A percentile compares a stretch with the other conserved stretches of the same genome.
phyloP scores from a whole-genome alignment of 2,329 filamentous ascomycete genomes.

The Nigrograna mackinnonii region DNA sequence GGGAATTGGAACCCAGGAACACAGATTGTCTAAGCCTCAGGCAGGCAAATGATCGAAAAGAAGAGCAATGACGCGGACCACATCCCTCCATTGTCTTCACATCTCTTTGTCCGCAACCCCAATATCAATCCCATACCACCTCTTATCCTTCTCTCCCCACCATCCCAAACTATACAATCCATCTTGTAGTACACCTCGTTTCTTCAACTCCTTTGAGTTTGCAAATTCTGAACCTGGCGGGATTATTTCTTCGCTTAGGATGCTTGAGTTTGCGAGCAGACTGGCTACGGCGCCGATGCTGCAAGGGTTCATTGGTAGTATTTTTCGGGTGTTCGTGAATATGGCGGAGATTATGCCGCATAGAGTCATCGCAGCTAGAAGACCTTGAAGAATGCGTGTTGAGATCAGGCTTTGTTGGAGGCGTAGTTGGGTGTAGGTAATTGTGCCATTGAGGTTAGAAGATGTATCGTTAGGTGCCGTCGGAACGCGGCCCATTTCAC shows the following conservation, averaged over 20 bases:
- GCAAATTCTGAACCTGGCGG: background rate
- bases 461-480: background rate
- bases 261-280: background rate
- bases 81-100: no score
- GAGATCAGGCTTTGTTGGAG: background rate
- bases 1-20: no score
- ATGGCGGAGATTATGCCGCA: background rate
- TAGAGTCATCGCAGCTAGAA: background rate
- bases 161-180: background rate
- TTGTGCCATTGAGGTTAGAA: background rate
- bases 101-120: background rate
- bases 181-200: background rate
- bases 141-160: background rate
- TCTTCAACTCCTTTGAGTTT: background rate
- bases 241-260: background rate
- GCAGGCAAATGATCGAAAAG: no score
- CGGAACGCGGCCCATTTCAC: background rate
- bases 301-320: background rate
- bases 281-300: background rate
- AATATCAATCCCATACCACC: background rate
- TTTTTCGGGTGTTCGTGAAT: background rate
- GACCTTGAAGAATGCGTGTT: background rate
- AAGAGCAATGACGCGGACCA: no score
- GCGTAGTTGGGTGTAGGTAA: background rate
- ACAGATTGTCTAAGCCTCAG: no score